phyloP scores from a whole-genome alignment of 148 eudicot species.

The Talinum fruticosum region DNA sequence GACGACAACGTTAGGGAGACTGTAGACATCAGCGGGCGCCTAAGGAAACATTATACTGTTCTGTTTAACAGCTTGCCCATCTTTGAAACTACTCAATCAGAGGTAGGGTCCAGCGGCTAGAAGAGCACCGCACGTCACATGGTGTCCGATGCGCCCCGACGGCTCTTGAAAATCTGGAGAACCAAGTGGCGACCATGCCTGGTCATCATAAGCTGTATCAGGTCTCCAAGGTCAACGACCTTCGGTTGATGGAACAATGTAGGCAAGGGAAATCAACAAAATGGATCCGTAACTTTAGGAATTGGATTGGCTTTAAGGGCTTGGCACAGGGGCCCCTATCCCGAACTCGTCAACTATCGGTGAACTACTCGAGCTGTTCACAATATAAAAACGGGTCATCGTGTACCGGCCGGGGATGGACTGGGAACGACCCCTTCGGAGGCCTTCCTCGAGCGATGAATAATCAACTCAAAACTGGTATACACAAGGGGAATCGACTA shows the following conservation, averaged over 20 bases:
- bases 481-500: neutral
- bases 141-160: no score
- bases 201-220: no score
- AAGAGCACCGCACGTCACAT: no score
- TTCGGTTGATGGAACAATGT: slow-evolving; percentile 5
- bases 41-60: slow-evolving; percentile 11
- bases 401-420: neutral
- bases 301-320: neutral
- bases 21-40: slow-evolving; percentile 22
- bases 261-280: neutral
- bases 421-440: neutral
- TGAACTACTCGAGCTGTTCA: neutral
- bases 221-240: no score
- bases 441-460: slow-evolving; percentile 2
- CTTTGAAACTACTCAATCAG: no score
- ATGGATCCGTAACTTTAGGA: neutral
- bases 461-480: neutral
- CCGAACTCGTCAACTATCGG: neutral
- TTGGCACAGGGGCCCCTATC: neutral
- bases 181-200: no score
- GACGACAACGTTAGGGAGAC: slow-evolving; percentile 13
- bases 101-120: no score
- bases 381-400: neutral
- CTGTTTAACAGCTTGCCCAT: no score
- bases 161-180: no score